Base-by-base conservation (phyloP, 257 asterid species). In the Sherardia arvensis region DNA sequence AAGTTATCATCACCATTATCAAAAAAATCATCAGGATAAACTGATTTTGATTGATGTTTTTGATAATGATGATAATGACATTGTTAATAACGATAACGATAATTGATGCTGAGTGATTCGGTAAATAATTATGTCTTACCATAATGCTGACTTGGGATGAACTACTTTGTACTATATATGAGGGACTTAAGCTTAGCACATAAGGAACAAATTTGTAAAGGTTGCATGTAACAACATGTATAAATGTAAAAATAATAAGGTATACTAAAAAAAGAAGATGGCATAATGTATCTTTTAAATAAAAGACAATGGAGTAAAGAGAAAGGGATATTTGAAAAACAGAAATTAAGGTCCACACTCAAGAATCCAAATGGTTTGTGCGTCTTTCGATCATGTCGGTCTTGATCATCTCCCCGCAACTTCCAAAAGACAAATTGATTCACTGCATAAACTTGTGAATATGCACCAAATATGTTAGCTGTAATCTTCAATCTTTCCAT, bases 331-430 rank as follows among this genome's bases (percentile, higher is more conserved):
- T 38, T 12, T 9, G 3, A 38, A 38, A 38, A 38, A 38, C 12
- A 38, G 4, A 38, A 38, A 38, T 8, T 38, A 11, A 38, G 47
- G 47, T 38, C 47, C 47, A 38, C 14, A 38, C 14, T 17, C 23
- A 22, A 56, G 38, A 58, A 28, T 58, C 62, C 25, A 26, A 55
- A 26, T 55, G 30, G 64, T 67, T 47, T 45, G 23, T 59, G 59
- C 71, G 48, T 30, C 59, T 67, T 26, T 49, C 62, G 20, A 43
- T 43, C 51, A 43, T 43, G 51, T 43, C 45, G 34, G 30, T 20
- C 56, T 8, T 25, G 23, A 29, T 33, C 33, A 7, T 23, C 61
- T 5, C 48, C 45, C 48, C 45, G n/a, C 28, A 18, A 55, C 4
- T 15, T 27, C 18, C 38, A 59, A 34, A 61, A n/a, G 57, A 20